phyloP scores from a whole-genome alignment of 2,329 filamentous ascomycete species.

The Hymenoscyphus repandus region DNA sequence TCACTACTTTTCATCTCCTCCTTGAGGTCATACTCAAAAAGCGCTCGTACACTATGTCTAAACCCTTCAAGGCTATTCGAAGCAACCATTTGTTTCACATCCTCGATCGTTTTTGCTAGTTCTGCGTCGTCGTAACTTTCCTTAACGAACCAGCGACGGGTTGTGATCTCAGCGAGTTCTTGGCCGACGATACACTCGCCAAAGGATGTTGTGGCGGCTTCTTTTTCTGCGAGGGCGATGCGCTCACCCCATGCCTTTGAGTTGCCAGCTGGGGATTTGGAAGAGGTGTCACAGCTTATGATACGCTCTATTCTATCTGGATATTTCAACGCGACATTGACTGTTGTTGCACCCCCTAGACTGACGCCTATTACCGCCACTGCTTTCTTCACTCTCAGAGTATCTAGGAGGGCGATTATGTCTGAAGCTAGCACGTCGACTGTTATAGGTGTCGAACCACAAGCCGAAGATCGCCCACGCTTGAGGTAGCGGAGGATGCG shows the following conservation, averaged over 20 bases:
- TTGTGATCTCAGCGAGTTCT: slow-evolving; percentile 64
- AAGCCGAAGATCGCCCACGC: slow-evolving; percentile 46
- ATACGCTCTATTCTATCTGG: slow-evolving; percentile 55
- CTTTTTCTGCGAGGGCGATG: slow-evolving; percentile 60
- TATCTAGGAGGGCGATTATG: slow-evolving; percentile 58
- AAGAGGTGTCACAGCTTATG: slow-evolving; percentile 75
- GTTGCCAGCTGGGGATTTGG: slow-evolving; percentile 66
- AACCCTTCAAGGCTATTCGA: slow-evolving; percentile 68
- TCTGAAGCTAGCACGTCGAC: slow-evolving; percentile 62
- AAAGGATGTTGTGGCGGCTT: slow-evolving; percentile 35
- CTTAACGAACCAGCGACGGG: slow-evolving; percentile 67
- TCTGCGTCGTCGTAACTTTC: slow-evolving; percentile 49
- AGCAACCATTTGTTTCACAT: slow-evolving; percentile 64
- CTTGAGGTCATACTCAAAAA: slow-evolving; percentile 67
- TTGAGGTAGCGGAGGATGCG: slow-evolving; percentile 73
- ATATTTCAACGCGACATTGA: slow-evolving; percentile 66
- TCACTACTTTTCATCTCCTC: slow-evolving; percentile 46
- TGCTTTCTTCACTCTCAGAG: slow-evolving; percentile 62
- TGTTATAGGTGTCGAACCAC: slow-evolving; percentile 21
- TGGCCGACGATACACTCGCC: slow-evolving; percentile 55
- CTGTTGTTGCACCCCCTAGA: slow-evolving; percentile 72
- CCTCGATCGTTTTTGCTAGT: slow-evolving; percentile 43
- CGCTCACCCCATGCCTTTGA: slow-evolving; percentile 75
- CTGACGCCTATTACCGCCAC: slow-evolving; percentile 70
- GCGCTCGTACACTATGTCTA: slow-evolving; percentile 59